Evolutionary conservation across 1,284 basidiomycete genomes (phyloP), one percentile per base, ranked within the genome.

Genomic region (Puccinia horiana): DNA sequence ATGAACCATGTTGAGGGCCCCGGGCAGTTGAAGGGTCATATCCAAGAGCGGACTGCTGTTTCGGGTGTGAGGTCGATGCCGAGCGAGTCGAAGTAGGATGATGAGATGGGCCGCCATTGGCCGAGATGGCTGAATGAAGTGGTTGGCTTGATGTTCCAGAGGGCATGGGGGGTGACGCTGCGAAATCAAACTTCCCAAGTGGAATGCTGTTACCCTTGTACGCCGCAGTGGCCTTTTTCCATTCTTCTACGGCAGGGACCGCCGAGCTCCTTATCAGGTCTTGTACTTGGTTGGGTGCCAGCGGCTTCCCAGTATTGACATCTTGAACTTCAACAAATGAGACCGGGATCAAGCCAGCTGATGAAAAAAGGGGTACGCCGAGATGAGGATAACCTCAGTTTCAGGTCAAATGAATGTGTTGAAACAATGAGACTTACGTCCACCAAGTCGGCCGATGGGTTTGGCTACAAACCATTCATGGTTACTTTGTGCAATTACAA

Each of bases 191-290:
- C 65, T 94, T 92, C 37, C 97, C 97, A 2, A 99, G 90, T 1
- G 95, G 91, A 85, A 99, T 99, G 86, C 94, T 95, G 86, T 93
- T 95, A 84, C 95, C 94, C 88, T 98, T 98, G 89, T 98, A 98
- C 84, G 91, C 93, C 82, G 95, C 91, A 88, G 98, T 94, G 75
- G 94, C 93, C 86, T 92, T 92, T 87, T 98, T 98, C 97, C 97
- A 99, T 84, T 98, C 96, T 87, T 98, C 96, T 16, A 99, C 96
- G 84, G 92, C 92, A 35, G 97, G 97, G 23, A 99, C 90, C 83
- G 93, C 92, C 29, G 94, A 94, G 37, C 90, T 90, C 85, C 94
- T 91, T 87, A 97, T 94, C 83, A 97, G 90, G 26, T 90, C 89
- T 37, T 92, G 90, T 9, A 96, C 90, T 83, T 95, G 92, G 29